Evolutionary conservation across 2,329 filamentous ascomycete species (phyloP), one percentile per base, ranked within the genome.

Genomic region (Fusarium neocosmosporiellum): DNA sequence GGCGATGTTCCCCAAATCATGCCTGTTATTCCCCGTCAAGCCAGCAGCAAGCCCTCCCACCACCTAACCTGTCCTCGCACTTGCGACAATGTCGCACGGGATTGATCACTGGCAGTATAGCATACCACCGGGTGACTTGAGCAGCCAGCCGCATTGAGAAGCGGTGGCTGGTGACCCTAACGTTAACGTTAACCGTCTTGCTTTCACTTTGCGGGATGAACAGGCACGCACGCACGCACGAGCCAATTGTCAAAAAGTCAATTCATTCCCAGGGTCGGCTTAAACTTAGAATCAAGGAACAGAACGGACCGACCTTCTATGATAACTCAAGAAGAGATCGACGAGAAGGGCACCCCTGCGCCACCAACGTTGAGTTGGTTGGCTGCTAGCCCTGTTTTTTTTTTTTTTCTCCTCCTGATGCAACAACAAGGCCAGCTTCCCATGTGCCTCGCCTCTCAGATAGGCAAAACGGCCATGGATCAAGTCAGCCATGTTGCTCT

Each of bases 221-320:
- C 59, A 65, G 63, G 24, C 57, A 63, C 64, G 65, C 73, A 71
- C 73, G 65, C 53, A 63, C 62, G 69, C 73, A 71, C 73, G 67
- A 74, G 69, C 75, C 64, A 74, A 48, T 70, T 63, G 41, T 14
- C 50, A 36, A 59, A 70, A 65, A 73, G 67, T 63, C 65, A 71
- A 71, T 62, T 61, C 43, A 29, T 33, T 29, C 31, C 39, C 33
- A 57, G 50, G 53, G 62, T 46, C 22, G 33, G 59, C 71, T 66
- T 46, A 72, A 75, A 74, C 70, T 74, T 70, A 69, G 67, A 70
- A 70, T 33, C 54, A 29, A 68, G 59, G 27, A 69, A 39, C 13
- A 63, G 43, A 14, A 46, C 22, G 22, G 43, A 46, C 43, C 14
- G 22, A 27, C 22, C 43, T 46, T 46, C 43, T 18, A 46, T 46